A percentile compares a stretch with the other conserved stretches of the same genome.
Evolutionary conservation across 2,329 filamentous ascomycete genomes (phyloP).

Genomic region (Aspergillus fischeri): DNA sequence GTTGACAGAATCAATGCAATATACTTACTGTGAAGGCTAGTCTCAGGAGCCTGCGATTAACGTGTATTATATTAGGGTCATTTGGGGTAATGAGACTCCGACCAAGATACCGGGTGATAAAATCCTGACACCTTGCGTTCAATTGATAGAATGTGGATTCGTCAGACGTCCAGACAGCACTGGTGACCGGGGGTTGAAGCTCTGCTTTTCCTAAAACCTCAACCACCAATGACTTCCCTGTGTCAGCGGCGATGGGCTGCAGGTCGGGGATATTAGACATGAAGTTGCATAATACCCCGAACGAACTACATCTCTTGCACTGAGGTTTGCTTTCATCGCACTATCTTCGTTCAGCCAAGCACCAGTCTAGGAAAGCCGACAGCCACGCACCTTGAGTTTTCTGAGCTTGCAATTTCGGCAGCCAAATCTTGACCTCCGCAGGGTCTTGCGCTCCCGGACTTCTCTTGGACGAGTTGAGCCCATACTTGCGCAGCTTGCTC

Average conservation of each 20-base stretch:
- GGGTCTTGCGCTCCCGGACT: background rate
- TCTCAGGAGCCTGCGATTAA: slow-evolving; percentile 38
- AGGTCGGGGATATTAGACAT: slow-evolving; percentile 34
- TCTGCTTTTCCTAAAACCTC: slow-evolving; percentile 12
- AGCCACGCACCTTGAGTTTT: slow-evolving; percentile 44
- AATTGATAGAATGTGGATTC: slow-evolving; percentile 32
- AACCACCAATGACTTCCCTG: slow-evolving; percentile 13
- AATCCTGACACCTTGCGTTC: slow-evolving; percentile 40
- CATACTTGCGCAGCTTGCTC: background rate
- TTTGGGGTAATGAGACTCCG: slow-evolving; percentile 36
- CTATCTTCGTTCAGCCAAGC: slow-evolving; percentile 25
- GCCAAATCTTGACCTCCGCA: slow-evolving; percentile 42
- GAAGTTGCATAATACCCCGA: slow-evolving; percentile 47
- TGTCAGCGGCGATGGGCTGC: slow-evolving; percentile 28
- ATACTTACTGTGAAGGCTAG: slow-evolving; percentile 38
- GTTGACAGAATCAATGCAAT: background rate
- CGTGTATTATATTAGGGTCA: slow-evolving; percentile 35
- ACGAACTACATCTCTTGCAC: slow-evolving; percentile 43
- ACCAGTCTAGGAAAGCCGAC: background rate
- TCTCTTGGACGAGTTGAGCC: background rate
- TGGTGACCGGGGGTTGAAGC: slow-evolving; percentile 22
- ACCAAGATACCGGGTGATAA: slow-evolving; percentile 39
- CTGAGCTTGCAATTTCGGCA: slow-evolving; percentile 52
- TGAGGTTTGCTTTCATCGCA: slow-evolving; percentile 46
- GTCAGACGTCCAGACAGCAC: slow-evolving; percentile 35